Evolutionary conservation across 208 protist species (phyloP).

Genomic region (Crithidia bombi): DNA sequence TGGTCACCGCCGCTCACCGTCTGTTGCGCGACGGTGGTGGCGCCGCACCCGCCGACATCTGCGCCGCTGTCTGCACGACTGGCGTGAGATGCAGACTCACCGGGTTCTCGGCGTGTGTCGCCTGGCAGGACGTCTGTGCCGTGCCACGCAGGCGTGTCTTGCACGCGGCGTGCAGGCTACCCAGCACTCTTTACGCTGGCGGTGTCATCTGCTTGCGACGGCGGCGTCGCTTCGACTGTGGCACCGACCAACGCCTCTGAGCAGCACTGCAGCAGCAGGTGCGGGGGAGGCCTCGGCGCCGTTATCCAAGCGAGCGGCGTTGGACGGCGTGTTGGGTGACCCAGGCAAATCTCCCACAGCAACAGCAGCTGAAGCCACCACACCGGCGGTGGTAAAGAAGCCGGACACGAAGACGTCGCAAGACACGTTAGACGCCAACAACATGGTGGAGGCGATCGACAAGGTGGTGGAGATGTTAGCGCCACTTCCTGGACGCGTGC

Average conservation of each 20-base stretch:
- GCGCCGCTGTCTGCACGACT: constrained; percentile 9
- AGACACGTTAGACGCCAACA: constrained; percentile 8
- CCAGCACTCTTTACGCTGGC: no score
- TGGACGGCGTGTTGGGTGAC: background rate
- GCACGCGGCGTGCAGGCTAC: no score
- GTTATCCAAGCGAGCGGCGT: background rate
- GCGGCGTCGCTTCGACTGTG: no score
- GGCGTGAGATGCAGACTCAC: background rate
- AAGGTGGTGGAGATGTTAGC: constrained; percentile 34
- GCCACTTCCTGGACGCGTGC: constrained; percentile 38
- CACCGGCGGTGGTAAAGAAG: no score
- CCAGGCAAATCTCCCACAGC: background rate
- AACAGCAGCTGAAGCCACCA: background rate
- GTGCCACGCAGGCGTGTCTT: background rate
- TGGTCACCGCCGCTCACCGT: background rate
- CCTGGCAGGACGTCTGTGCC: background rate
- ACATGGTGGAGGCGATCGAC: constrained; percentile 31
- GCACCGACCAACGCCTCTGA: no score
- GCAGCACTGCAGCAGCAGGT: background rate
- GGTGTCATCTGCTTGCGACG: background rate
- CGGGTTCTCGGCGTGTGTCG: background rate
- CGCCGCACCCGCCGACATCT: constrained; percentile 22
- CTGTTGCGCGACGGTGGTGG: constrained; percentile 9
- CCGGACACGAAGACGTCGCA: background rate
- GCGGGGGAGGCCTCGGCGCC: background rate